These are phyloP conservation scores for Aquilaria sinensis DNA, from an alignment of 345 rosid genomes.

Conservation along the genomic window DNA sequence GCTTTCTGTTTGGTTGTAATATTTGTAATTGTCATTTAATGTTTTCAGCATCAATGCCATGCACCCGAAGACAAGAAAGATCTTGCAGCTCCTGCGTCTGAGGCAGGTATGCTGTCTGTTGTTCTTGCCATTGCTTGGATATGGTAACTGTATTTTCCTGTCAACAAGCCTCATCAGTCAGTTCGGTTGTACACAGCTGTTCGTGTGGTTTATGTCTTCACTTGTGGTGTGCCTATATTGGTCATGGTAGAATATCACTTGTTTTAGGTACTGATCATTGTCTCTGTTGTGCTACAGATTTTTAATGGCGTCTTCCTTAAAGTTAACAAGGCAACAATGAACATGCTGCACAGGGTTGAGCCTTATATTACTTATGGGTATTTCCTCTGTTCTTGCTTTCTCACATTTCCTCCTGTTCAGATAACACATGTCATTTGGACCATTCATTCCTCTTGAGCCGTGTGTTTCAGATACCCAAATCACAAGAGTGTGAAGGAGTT, in stretches of 20 bases:
- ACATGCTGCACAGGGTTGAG: slow-evolving; percentile 82
- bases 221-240: not conserved
- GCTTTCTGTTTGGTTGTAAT: not conserved
- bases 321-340: slow-evolving; percentile 57
- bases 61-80: slow-evolving; percentile 61
- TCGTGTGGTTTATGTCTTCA: not conserved
- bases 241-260: not conserved
- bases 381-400: not conserved
- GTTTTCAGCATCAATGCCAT: slow-evolving; percentile 70
- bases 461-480: slow-evolving; percentile 56
- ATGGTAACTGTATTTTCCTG: not conserved
- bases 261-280: not conserved
- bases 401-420: not conserved
- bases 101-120: slow-evolving; percentile 52
- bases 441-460: not conserved
- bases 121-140: not conserved
- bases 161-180: too few species aligned
- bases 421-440: not conserved
- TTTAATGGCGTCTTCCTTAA: slow-evolving; percentile 88
- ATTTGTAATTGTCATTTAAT: not conserved
- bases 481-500: slow-evolving; percentile 70
- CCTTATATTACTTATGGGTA: slow-evolving; percentile 91
- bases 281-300: slow-evolving; percentile 29
- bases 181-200: too few species aligned
- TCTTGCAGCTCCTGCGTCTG: slow-evolving; percentile 73